Evolutionary conservation across 164 flowering plant species (phyloP).

Genomic region (Stephania cephalantha): DNA sequence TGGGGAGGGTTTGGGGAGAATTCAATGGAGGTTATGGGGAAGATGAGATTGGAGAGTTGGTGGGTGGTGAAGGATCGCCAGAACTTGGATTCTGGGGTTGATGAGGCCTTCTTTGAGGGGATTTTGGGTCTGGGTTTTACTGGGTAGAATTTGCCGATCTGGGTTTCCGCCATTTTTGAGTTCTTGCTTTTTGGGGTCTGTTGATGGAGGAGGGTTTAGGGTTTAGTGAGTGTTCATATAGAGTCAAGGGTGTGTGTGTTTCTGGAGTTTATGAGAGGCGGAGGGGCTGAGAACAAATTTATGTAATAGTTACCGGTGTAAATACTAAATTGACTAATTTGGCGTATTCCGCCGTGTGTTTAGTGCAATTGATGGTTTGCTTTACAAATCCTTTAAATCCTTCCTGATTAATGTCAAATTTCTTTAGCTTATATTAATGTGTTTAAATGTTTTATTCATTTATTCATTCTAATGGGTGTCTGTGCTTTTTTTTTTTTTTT

Average conservation of each 20-base stretch:
- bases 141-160: conserved; percentile 30
- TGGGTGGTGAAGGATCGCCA: conserved; percentile 81
- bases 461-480: too few species aligned
- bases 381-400: too few species aligned
- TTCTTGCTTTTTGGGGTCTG: neutral
- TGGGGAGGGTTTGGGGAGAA: conserved; percentile 66
- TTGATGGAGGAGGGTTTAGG: conserved; percentile 1
- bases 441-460: too few species aligned
- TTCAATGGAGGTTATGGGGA: conserved; percentile 49
- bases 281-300: neutral
- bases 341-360: neutral
- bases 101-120: conserved; percentile 29
- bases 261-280: neutral
- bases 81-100: conserved; percentile 66
- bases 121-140: conserved; percentile 55
- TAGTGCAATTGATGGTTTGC: neutral
- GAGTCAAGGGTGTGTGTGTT: neutral
- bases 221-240: neutral
- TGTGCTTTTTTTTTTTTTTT: too few species aligned
- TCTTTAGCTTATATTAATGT: too few species aligned
- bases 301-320: neutral
- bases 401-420: too few species aligned
- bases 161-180: conserved; percentile 26
- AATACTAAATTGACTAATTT: neutral
- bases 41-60: conserved; percentile 39